These are phyloP conservation scores for Diaporthe humulicola DNA, from an alignment of 2,329 filamentous ascomycete genomes.

Conservation along the genomic window DNA sequence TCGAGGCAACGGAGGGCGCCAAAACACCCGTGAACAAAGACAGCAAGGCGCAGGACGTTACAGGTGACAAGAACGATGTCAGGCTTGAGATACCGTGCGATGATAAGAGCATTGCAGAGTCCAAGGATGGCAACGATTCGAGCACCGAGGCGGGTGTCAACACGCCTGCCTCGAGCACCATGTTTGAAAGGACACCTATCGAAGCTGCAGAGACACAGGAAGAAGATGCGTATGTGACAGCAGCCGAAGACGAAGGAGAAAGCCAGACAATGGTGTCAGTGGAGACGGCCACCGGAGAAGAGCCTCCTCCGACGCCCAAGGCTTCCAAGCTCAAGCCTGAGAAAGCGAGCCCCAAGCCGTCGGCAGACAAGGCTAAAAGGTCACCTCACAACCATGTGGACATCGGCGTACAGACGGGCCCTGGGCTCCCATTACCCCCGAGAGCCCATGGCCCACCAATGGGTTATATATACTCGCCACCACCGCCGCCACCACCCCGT, in stretches of 20 bases:
- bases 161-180: conserved; percentile 39
- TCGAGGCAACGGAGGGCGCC: conserved; percentile 23
- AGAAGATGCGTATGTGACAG: conserved; percentile 32
- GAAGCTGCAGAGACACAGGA: conserved; percentile 36
- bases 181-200: background rate
- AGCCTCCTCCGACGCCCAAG: conserved; percentile 15
- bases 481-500: conserved; percentile 28
- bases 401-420: conserved; percentile 39
- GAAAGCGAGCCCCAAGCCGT: background rate
- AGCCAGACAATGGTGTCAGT: conserved; percentile 20
- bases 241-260: conserved; percentile 13
- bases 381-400: conserved; percentile 14
- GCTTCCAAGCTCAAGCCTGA: background rate
- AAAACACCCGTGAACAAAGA: conserved; percentile 48
- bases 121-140: conserved; percentile 5
- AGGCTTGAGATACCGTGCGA: conserved; percentile 48
- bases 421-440: background rate
- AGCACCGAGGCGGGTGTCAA: conserved; percentile 41
- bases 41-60: conserved; percentile 42
- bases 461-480: conserved; percentile 5
- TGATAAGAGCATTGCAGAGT: background rate
- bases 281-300: background rate
- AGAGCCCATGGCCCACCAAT: conserved; percentile 11
- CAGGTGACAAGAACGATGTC: conserved; percentile 49
- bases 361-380: conserved; percentile 4